These are phyloP conservation scores for Histomonas meleagridis DNA, from an alignment of 208 protist species.

Conservation along the genomic window DNA sequence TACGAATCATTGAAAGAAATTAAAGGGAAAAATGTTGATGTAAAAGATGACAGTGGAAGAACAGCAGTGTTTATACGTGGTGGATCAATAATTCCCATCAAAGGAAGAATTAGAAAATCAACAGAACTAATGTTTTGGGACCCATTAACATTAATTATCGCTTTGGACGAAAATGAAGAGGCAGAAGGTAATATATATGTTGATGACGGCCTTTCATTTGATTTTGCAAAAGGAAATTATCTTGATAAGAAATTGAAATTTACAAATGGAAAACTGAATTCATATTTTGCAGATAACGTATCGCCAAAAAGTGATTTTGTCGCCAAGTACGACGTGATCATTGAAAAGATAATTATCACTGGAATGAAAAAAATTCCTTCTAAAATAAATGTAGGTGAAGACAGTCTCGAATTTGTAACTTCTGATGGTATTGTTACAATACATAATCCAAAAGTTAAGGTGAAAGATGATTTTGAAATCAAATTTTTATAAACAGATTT, in stretches of 20 bases:
- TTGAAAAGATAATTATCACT: neutral
- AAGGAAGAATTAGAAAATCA: constrained; percentile 69
- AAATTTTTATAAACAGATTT: too few relatives aligned
- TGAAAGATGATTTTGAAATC: neutral
- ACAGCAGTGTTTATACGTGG: constrained; percentile 77
- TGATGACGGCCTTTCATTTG: constrained; percentile 41
- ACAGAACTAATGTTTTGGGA: constrained; percentile 60
- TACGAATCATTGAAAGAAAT: constrained; percentile 50
- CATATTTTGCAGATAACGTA: neutral
- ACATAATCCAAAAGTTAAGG: neutral
- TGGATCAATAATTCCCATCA: constrained; percentile 72
- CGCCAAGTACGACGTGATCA: neutral
- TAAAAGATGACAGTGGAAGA: neutral
- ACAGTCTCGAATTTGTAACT: neutral
- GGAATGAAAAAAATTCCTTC: neutral
- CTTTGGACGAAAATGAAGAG: constrained; percentile 40
- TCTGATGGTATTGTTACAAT: neutral
- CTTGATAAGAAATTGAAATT: neutral
- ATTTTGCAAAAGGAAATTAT: neutral
- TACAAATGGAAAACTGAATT: neutral
- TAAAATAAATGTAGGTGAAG: neutral
- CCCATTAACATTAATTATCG: constrained; percentile 56
- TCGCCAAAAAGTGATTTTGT: neutral
- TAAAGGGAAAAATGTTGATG: neutral
- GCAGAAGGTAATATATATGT: constrained; percentile 40